phyloP scores from a whole-genome alignment of 306 rosid genomes.

The Macrotyloma uniflorum region DNA sequence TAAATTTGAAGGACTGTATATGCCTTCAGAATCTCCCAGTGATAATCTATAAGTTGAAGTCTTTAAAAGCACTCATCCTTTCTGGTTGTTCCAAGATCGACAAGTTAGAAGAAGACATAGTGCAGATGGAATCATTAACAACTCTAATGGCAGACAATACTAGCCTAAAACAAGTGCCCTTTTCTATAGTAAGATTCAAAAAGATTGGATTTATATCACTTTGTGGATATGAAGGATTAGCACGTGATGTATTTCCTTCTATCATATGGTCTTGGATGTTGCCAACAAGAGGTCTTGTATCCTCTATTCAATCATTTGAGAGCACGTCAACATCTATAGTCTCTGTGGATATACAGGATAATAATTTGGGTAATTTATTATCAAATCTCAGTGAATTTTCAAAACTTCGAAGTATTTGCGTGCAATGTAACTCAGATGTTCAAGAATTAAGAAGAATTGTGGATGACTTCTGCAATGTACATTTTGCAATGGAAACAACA shows the following conservation, averaged over 20 bases:
- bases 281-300: neutral
- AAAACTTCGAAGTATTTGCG: neutral
- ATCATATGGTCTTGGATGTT: conserved; percentile 37
- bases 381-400: neutral
- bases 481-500: neutral
- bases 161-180: conserved; percentile 37
- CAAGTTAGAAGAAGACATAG: conserved; percentile 42
- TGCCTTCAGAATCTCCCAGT: conserved; percentile 14
- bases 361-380: neutral
- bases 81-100: conserved; percentile 47
- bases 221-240: conserved; percentile 37
- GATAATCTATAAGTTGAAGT: conserved; percentile 27
- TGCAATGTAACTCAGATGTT: neutral
- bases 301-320: neutral
- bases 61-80: conserved; percentile 43
- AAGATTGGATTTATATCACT: conserved; percentile 38
- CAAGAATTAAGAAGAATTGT: neutral
- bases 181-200: neutral
- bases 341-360: neutral
- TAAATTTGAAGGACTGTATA: conserved; percentile 31
- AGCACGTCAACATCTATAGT: neutral
- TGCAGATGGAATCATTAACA: conserved; percentile 49
- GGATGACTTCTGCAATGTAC: neutral
- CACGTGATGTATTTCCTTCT: conserved; percentile 35
- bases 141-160: conserved; percentile 45